Evolutionary conservation across 768 basidiomycete genomes (phyloP).

Genomic region (Boletellus emodensis): DNA sequence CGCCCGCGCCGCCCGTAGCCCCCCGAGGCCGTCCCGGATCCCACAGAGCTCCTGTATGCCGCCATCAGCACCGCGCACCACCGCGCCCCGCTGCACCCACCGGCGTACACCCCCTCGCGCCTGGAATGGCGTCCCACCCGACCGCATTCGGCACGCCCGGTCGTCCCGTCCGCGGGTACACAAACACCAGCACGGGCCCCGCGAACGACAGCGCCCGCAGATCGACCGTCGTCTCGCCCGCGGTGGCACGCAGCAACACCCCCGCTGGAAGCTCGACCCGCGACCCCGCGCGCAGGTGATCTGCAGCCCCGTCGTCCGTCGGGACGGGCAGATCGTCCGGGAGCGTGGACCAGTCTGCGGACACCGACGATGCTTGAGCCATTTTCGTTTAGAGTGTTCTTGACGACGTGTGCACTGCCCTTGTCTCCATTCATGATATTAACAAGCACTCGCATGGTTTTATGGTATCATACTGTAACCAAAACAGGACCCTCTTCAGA

Average conservation of each 20-base stretch:
- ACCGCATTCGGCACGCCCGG: conserved; percentile 10
- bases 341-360: too few species aligned
- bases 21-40: conserved; percentile 3
- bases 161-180: conserved; percentile 20
- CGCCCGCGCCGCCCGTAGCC: not conserved
- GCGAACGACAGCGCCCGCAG: conserved; percentile 14
- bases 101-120: conserved; percentile 24
- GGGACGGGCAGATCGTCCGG: not conserved
- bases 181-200: conserved; percentile 19
- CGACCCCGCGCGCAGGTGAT: conserved; percentile 6
- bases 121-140: conserved; percentile 23
- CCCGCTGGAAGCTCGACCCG: conserved; percentile 1
- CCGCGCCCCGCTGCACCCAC: conserved; percentile 8
- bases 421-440: too few species aligned
- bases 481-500: not conserved
- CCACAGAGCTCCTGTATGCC: conserved; percentile 18
- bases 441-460: too few species aligned
- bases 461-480: too few species aligned
- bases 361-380: too few species aligned
- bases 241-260: conserved; percentile 6
- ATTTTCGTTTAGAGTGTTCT: too few species aligned
- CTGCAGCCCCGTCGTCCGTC: conserved; percentile 11
- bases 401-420: too few species aligned
- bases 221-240: not conserved
- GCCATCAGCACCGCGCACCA: too few species aligned